Conservation (phyloP, 176 grass and related monocot species). For the Musa schizocarpa region DNA sequence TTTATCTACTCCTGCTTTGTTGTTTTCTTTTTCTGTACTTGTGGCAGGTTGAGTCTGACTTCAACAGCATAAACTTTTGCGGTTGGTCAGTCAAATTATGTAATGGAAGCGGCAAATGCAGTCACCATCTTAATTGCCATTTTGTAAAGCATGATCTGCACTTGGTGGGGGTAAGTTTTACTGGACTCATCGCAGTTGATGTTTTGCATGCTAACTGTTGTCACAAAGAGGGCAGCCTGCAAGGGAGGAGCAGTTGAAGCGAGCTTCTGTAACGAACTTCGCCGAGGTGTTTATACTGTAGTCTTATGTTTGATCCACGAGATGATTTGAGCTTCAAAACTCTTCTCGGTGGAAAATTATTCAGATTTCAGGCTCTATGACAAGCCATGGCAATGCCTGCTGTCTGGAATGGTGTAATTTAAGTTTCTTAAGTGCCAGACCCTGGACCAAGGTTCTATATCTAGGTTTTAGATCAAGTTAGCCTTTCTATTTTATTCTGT, state of each 20-base stretch:
- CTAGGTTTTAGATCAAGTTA: slow-evolving; percentile 1
- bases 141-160: not conserved
- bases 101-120: not conserved
- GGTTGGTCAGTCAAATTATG: not conserved
- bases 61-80: slow-evolving; percentile 34
- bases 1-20: slow-evolving; percentile 62
- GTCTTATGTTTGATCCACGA: no score
- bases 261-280: not conserved
- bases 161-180: slow-evolving; percentile 11
- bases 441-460: not conserved
- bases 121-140: not conserved
- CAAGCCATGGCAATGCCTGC: not conserved
- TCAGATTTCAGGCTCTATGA: not conserved
- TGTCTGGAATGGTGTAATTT: not conserved
- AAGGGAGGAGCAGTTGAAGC: no score
- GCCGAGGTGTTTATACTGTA: not conserved
- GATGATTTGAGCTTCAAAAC: no score
- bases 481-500: not conserved
- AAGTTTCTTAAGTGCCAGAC: no score
- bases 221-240: not conserved
- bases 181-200: not conserved
- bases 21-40: slow-evolving; percentile 33
- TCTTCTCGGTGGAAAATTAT: not conserved
- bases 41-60: slow-evolving; percentile 60
- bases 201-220: not conserved